Percentiles rank a stretch among this genome's conserved stretches.
These are phyloP conservation scores for Apophysomyces elegans DNA, from an alignment of 371 early-diverging fungal genomes.

Conservation along the genomic window DNA sequence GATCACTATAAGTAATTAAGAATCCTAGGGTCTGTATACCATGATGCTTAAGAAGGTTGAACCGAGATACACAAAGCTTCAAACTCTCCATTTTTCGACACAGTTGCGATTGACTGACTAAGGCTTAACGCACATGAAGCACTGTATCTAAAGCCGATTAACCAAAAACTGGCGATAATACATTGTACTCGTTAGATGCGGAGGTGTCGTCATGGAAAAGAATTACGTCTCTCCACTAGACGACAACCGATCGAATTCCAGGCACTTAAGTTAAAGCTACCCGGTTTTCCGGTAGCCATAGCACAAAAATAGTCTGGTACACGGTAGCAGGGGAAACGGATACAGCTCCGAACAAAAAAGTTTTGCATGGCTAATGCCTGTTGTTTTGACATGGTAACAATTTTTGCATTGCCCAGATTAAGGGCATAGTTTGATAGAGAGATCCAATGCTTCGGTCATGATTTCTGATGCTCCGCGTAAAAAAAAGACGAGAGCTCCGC, in stretches of 20 bases:
- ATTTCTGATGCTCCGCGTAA: background rate
- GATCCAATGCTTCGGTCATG: slow-evolving; percentile 1
- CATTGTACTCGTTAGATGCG: background rate
- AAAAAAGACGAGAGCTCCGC: background rate
- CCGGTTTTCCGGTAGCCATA: background rate
- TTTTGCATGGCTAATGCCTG: background rate
- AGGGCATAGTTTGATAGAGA: background rate
- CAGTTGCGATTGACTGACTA: too few relatives aligned
- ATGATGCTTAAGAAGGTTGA: too few relatives aligned
- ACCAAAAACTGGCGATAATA: background rate
- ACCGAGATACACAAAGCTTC: too few relatives aligned
- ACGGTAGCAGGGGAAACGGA: background rate
- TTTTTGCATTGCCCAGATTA: background rate
- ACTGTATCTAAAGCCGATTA: background rate
- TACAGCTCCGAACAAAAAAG: slow-evolving; percentile 6
- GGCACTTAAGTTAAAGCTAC: background rate
- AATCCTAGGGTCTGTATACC: too few relatives aligned
- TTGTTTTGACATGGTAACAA: background rate
- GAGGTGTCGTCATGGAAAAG: background rate
- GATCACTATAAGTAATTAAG: too few relatives aligned
- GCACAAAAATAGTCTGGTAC: slow-evolving; percentile 5
- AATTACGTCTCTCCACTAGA: background rate
- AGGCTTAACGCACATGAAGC: too few relatives aligned
- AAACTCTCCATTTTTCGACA: too few relatives aligned
- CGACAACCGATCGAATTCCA: background rate